Evolutionary conservation across 306 rosid genomes (phyloP).

Genomic region (Citrullus amarus): DNA sequence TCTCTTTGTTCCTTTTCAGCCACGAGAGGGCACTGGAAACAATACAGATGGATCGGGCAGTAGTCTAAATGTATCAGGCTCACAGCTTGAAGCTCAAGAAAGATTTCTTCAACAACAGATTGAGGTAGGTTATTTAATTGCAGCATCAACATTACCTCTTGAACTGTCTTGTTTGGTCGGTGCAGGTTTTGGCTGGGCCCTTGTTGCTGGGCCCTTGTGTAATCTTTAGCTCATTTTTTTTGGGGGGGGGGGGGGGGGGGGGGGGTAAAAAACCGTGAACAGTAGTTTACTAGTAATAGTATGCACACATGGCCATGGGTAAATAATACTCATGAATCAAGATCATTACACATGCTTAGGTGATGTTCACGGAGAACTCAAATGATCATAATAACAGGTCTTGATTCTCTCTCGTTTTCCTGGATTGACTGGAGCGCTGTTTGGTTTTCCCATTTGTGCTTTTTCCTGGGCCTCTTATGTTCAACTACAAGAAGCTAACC

Average conservation of each 20-base stretch:
- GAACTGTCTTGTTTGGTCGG: background rate
- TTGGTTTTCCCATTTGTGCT: background rate
- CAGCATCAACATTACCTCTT: background rate
- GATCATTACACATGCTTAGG: background rate
- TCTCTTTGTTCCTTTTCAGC: constrained; percentile 35
- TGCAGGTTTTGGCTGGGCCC: background rate
- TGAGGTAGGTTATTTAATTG: constrained; percentile 35
- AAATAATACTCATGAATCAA: background rate
- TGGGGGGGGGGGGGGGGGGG: background rate
- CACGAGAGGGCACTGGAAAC: constrained; percentile 18
- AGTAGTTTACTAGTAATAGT: background rate
- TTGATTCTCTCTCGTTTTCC: background rate
- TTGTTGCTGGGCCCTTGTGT: background rate
- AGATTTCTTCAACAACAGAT: constrained; percentile 46
- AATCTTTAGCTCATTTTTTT: background rate
- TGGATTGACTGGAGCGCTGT: background rate
- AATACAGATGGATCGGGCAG: constrained; percentile 30
- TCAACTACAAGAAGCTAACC: background rate
- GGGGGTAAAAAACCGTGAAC: background rate
- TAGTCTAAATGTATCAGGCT: constrained; percentile 25
- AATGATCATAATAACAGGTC: background rate
- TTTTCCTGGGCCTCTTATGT: background rate
- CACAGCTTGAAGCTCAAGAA: constrained; percentile 49
- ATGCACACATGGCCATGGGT: background rate
- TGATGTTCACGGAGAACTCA: no score